Percentiles rank a stretch among this genome's conserved stretches.
Conservation (phyloP, 495 filamentous ascomycete species). For the Trichoderma virens region DNA sequence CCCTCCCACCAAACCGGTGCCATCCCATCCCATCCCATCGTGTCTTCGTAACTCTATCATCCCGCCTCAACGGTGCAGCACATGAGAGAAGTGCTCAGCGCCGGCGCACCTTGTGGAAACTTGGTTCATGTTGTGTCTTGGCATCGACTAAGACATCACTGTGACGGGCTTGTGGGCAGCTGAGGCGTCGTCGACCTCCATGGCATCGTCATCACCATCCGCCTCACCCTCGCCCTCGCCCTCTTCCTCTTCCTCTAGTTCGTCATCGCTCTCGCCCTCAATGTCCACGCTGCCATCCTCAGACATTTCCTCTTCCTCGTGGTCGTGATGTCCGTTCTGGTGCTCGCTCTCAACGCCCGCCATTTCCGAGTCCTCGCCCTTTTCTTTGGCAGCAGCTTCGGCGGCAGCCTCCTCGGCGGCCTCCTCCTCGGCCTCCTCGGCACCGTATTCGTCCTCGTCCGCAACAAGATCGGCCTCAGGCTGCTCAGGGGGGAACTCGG, state of each 20-base stretch:
- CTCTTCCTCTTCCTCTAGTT: conserved; percentile 78
- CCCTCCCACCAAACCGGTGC: not conserved
- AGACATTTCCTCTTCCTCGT: conserved; percentile 65
- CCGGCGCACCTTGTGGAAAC: not conserved
- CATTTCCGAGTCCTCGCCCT: conserved; percentile 74
- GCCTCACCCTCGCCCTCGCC: conserved; percentile 61
- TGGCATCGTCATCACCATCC: conserved; percentile 66
- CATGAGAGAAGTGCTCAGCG: not conserved
- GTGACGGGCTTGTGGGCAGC: conserved; percentile 11
- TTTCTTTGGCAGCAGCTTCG: conserved; percentile 34
- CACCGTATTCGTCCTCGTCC: conserved; percentile 86
- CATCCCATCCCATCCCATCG: conserved; percentile 2
- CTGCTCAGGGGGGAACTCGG: conserved; percentile 95
- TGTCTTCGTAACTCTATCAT: not conserved
- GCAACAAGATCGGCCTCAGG: conserved; percentile 82
- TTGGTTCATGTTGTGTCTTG: not conserved
- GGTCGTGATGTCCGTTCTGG: conserved; percentile 33
- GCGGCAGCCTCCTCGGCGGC: conserved; percentile 45
- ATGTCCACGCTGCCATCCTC: conserved; percentile 92
- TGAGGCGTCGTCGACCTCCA: conserved; percentile 61
- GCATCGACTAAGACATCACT: not conserved
- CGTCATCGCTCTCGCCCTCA: conserved; percentile 79
- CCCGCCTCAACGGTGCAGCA: not conserved
- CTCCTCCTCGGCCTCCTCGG: conserved; percentile 69
- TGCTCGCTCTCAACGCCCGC: conserved; percentile 55